A percentile compares a stretch with the other conserved stretches of the same genome.
Evolutionary conservation across 495 filamentous ascomycete species (phyloP).

Genomic region (Massariosphaeria phaeospora): DNA sequence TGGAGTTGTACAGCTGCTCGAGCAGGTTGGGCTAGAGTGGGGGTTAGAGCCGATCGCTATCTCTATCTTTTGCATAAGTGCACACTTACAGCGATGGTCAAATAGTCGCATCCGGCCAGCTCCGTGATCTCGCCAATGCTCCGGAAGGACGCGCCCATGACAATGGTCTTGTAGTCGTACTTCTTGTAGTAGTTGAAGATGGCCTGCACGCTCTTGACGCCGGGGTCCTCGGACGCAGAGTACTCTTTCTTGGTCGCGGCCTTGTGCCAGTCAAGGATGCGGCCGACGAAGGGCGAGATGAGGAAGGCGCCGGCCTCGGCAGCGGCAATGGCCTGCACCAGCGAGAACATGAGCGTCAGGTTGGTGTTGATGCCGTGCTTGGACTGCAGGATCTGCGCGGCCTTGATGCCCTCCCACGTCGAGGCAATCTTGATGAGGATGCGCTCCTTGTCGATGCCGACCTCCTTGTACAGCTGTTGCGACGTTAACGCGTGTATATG

Average conservation of each 20-base stretch:
- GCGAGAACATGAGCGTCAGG: slow-evolving; percentile 98
- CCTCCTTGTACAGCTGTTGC: slow-evolving; percentile 78
- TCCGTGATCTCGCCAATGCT: slow-evolving; percentile 95
- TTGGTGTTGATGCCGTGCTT: slow-evolving; percentile 96
- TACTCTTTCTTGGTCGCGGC: slow-evolving; percentile 90
- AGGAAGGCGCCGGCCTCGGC: slow-evolving; percentile 97
- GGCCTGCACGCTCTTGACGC: slow-evolving; percentile 87
- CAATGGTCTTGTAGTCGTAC: slow-evolving; percentile 94
- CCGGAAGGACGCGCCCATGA: slow-evolving; percentile 99
- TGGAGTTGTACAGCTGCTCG: slow-evolving; percentile 85
- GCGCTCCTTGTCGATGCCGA: slow-evolving; percentile 88
- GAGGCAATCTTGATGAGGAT: slow-evolving; percentile 88
- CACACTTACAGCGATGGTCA: slow-evolving; percentile 83
- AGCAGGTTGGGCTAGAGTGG: slow-evolving; percentile 74
- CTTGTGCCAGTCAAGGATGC: slow-evolving; percentile 99
- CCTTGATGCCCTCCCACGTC: slow-evolving; percentile 96
- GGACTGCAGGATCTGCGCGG: slow-evolving; percentile 86
- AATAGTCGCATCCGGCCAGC: slow-evolving; percentile 95
- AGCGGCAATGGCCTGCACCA: slow-evolving; percentile 89
- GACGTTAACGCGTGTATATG: neutral
- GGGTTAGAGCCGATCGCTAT: neutral
- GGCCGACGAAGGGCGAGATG: slow-evolving; percentile 98
- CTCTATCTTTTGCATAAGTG: neutral
- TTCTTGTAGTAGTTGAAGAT: slow-evolving; percentile 99
- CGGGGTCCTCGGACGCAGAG: slow-evolving; percentile 82